Evolutionary conservation across 2,329 filamentous ascomycete species (phyloP), one percentile per base, ranked within the genome.

Genomic region (Basipetospora chlamydospora): DNA sequence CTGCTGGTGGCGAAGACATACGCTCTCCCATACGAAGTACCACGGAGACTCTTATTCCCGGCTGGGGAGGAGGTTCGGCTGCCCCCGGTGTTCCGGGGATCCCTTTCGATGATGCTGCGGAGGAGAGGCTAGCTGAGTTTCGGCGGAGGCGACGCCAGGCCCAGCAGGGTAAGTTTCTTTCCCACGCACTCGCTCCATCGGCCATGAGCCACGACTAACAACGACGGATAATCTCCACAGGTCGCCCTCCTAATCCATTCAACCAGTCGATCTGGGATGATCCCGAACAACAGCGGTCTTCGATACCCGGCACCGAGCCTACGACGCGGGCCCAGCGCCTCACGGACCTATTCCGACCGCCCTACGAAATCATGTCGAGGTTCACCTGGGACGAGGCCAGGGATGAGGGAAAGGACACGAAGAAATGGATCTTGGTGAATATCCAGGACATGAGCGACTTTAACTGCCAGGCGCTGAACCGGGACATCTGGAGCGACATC

Each of bases 371-470:
- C 29, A 95, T 98, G 64, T 76, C 74, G 16, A 73, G 73, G 23
- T 57, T 84, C 22, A 63, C 74, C n/a, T 94, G 84, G 77, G 84
- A 94, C 44, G 70, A 79, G 40, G 90, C 85, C 11, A 75, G 90
- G 37, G 73, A 87, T 12, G 68, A 86, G 47, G 90, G 88, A 41
- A 93, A 90, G 53, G 81, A 86, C 31, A 70, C 78, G 20, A 77
- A 85, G 63, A 95, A 93, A 56, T 98, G 90, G 90, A 72, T 98
- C 33, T 59, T 98, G 46, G 85, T 95, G 43, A 96, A 98, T 53
- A 77, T 98, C 12, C 90, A 98, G 57, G 87, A 98, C 52, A 75
- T 83, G 45, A 82, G 82, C 25, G 78, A 94, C 49, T 98, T 98
- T 55, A 82, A 90, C 56, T 98, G 90, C 56, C 90, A 98, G 54